Base-by-base conservation (phyloP, 108 stramenopile genomes). In the Mediolabrus comicus region DNA sequence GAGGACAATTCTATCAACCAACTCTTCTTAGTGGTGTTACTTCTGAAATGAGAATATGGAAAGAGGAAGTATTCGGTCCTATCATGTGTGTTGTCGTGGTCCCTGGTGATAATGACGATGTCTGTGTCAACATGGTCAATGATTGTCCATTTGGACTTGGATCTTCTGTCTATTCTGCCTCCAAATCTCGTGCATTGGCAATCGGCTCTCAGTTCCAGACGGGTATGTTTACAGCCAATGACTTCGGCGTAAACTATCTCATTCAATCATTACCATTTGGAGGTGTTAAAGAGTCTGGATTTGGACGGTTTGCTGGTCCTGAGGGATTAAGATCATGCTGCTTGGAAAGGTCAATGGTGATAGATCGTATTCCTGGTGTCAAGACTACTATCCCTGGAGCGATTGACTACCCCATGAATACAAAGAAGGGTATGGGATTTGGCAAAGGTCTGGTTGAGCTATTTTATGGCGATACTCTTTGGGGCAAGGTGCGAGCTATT, bases 41-140 rank as follows among this genome's bases (percentile, higher is more conserved):
- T 11, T 32, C 83, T 25, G 86, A 92, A 26, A 97, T 97, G 95
- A 72, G 82, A 33, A 98, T 98, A 69, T 91, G 93, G 59, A 87
- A 96, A 69, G 95, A 99, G 71, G 99, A 99, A 79, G 87, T 97
- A 0, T 99, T 99, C 79, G 99, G 99, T 36, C 99, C 99, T 12
- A 92, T 99, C 82, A 98, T 99, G 98, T 88, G 92, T 55, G 78
- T 99, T 39, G 72, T 97, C 65, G 95, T 89, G 62, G 96, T 97
- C 17, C 87, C 91, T 14, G 77, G 81, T 49, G 81, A 95, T 66
- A 72, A 82, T 75, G 96, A 98, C 71, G 93, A 86, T 46, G 83
- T 80, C 31, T 95, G 92, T 75, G 68, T 97, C 31, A 63, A 75
- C 33, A 71, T 97, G 74, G 91, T 95, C 69, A 97, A 98, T 61